phyloP scores from a whole-genome alignment of 2,329 filamentous ascomycete genomes.

The Alternaria sp. region DNA sequence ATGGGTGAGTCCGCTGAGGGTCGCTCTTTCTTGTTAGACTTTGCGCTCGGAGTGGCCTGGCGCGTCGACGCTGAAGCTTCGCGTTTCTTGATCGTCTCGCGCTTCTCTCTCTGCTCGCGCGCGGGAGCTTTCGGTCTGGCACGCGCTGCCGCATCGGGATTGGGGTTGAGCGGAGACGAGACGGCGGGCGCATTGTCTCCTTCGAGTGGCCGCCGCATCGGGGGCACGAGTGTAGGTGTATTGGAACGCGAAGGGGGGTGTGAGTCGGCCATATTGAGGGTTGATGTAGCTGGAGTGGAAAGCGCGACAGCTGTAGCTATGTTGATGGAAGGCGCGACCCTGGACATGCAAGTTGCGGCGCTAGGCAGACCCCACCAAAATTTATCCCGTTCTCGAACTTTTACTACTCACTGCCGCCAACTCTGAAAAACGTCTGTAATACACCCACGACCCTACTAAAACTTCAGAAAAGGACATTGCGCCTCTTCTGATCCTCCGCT shows the following conservation, averaged over 20 bases:
- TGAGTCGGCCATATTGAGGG: constrained; percentile 43
- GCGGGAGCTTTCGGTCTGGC: constrained; percentile 50
- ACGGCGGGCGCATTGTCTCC: constrained; percentile 74
- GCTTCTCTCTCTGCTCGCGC: constrained; percentile 56
- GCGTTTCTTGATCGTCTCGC: constrained; percentile 61
- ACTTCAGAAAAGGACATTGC: not conserved
- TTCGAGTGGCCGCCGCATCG: constrained; percentile 70
- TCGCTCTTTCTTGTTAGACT: constrained; percentile 44
- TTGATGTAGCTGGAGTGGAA: constrained; percentile 1
- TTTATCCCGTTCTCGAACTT: constrained; percentile 17
- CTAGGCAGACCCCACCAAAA: constrained; percentile 23
- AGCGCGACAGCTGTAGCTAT: constrained; percentile 3
- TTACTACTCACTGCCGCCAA: constrained; percentile 6
- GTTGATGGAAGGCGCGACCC: constrained; percentile 13
- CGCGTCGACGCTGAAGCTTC: constrained; percentile 53
- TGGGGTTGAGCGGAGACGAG: constrained; percentile 75
- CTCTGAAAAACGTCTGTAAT: not conserved
- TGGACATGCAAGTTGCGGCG: constrained; percentile 18
- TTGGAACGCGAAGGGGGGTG: constrained; percentile 44
- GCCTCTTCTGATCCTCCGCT: not conserved
- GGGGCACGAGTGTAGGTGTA: constrained; percentile 48
- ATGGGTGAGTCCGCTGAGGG: constrained; percentile 54
- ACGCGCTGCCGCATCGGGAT: constrained; percentile 56
- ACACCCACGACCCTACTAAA: not conserved
- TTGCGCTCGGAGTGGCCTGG: constrained; percentile 50